Evolutionary conservation across 2,329 filamentous ascomycete species (phyloP).

Genomic region (Lasiodiplodia theobromae): DNA sequence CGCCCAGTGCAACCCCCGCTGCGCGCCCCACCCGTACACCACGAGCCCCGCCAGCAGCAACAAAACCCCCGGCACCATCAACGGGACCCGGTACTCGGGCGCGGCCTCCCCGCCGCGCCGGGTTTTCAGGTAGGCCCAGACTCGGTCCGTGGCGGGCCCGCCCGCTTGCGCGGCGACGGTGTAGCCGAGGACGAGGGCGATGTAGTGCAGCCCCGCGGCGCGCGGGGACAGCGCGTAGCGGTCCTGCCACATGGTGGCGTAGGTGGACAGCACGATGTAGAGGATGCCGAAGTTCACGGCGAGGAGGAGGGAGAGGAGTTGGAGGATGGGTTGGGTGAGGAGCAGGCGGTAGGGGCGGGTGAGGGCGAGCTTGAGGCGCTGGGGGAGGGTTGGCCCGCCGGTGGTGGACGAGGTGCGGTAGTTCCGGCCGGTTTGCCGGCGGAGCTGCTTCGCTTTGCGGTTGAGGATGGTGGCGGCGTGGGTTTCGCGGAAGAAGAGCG

Average conservation of each 20-base stretch:
- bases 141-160: conserved; percentile 37
- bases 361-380: conserved; percentile 46
- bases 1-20: conserved; percentile 37
- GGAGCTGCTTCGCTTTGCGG: conserved; percentile 53
- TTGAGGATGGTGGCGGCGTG: conserved; percentile 57
- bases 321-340: conserved; percentile 60
- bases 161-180: conserved; percentile 41
- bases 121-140: conserved; percentile 39
- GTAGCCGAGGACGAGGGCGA: conserved; percentile 49
- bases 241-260: conserved; percentile 37
- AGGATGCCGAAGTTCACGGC: conserved; percentile 50
- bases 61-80: conserved; percentile 35
- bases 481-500: conserved; percentile 55
- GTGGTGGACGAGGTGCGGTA: conserved; percentile 34
- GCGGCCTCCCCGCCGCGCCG: conserved; percentile 30
- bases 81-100: conserved; percentile 38
- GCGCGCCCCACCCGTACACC: conserved; percentile 40
- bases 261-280: conserved; percentile 38
- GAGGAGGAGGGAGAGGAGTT: conserved; percentile 50
- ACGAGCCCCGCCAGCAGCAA: conserved; percentile 38
- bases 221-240: conserved; percentile 33
- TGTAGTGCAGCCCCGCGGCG: conserved; percentile 36
- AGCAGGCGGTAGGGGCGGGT: conserved; percentile 61
- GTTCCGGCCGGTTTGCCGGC: conserved; percentile 56
- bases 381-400: conserved; percentile 32